phyloP scores from a whole-genome alignment of 805 yeast genomes.

The Millerozyma acaciae region DNA sequence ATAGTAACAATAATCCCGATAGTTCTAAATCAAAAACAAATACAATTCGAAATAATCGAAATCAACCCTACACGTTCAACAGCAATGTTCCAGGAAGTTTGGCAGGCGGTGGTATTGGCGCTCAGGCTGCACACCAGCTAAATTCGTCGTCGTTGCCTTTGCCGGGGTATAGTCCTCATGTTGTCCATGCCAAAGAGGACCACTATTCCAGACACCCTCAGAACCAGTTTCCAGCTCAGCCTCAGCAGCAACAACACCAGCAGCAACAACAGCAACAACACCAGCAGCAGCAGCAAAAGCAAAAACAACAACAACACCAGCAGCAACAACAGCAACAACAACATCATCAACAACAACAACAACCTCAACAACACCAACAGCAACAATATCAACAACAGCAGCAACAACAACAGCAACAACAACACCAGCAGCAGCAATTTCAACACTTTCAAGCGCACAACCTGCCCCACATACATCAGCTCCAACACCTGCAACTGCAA shows the following conservation, averaged over 20 bases:
- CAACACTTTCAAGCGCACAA: conserved; percentile 2
- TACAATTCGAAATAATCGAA: conserved; percentile 1
- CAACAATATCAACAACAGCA: conserved; percentile 6
- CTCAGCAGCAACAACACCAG: conserved; percentile 4
- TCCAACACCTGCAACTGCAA: conserved; percentile 4
- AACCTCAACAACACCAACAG: conserved; percentile 7
- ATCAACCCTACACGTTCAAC: background rate
- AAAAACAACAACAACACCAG: conserved; percentile 7
- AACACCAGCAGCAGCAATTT: conserved; percentile 6
- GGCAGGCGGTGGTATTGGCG: conserved; percentile 2
- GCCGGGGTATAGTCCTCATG: conserved; percentile 11
- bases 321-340: conserved; percentile 12
- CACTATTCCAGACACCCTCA: conserved; percentile 14
- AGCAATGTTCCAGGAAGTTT: background rate
- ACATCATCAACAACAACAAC: conserved; percentile 11
- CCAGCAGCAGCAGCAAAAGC: conserved; percentile 9
- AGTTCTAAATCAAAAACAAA: conserved; percentile 2
- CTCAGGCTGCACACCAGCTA: conserved; percentile 3
- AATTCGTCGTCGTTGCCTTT: conserved; percentile 7
- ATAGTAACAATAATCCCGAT: conserved; percentile 4
- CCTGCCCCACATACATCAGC: conserved; percentile 2
- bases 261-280: conserved; percentile 7
- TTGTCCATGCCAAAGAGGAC: conserved; percentile 6
- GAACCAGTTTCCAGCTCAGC: conserved; percentile 5
- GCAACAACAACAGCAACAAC: conserved; percentile 7